Base-by-base conservation (phyloP, 352 stramenopile genomes). In the Phytophthora pini region DNA sequence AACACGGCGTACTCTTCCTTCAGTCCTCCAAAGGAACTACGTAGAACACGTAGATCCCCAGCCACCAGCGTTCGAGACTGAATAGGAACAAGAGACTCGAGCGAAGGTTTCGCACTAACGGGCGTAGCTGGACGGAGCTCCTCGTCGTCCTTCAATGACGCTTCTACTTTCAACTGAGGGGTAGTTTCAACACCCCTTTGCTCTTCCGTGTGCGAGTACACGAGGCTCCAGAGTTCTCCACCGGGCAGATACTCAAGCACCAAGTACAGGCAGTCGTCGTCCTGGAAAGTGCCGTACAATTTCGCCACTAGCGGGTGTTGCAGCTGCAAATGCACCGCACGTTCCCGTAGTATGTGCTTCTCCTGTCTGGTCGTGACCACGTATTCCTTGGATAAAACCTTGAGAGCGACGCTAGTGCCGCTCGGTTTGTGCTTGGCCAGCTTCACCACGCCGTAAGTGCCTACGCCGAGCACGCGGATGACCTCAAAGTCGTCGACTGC, bases 221-320 rank as follows among this genome's bases (percentile, higher is more conserved):
- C 77, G 32, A 92, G 59, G 39, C 79, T 91, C 70, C 76, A 95
- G 29, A 96, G 76, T 62, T 95, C 87, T 11, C 89, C 89, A 34
- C 89, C 89, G 0, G 85, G 78, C 10, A 90, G 64, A 56, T 90
- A 92, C 61, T 95, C 86, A 17, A 95, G 79, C 38, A 92, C 77
- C 7, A 97, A 67, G 62, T 93, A 97, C 13, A 95, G 60, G 52
- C 80, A 91, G 44, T 93, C 80, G 29, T 88, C 73, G 62, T 97
- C 89, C 62, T 94, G 87, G 59, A 95, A 94, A n/a, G 80, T 92
- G 29, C 77, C 79, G 54, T 88, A 88, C 24, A 97, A 64, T 9
- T 70, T 77, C 0, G 84, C 78, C 39, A 95, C 81, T 32, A 94
- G 83, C 34, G 82, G 78, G 49, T 96, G 85, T 46, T 79, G 67